A percentile compares a stretch with the other conserved stretches of the same genome.
phyloP scores from a whole-genome alignment of 306 rosid species.

The Leucaena leucocephala region DNA sequence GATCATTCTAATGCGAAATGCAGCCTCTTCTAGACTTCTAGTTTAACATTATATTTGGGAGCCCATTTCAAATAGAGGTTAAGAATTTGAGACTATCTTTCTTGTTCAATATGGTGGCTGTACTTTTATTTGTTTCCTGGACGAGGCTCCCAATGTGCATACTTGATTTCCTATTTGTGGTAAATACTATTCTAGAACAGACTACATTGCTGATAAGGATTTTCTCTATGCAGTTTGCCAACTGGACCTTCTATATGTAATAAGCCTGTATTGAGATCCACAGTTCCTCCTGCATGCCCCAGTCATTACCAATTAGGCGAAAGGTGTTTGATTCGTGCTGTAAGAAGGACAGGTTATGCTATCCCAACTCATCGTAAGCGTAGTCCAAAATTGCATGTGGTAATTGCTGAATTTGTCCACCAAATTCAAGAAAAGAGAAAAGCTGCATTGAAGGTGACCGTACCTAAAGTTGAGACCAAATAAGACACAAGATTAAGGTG shows the following conservation, averaged over 20 bases:
- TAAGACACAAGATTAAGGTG: conserved; percentile 29
- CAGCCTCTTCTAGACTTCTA: not conserved
- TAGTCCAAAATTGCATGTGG: conserved; percentile 40
- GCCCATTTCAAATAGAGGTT: conserved; percentile 3
- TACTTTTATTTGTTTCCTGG: not conserved
- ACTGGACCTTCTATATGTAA: conserved; percentile 52
- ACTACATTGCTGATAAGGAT: conserved; percentile 36
- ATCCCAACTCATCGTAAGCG: conserved; percentile 44
- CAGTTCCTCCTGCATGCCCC: conserved; percentile 50
- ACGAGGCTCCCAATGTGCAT: not conserved
- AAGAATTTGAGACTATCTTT: conserved; percentile 2
- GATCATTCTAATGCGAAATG: not conserved
- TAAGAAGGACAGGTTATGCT: conserved; percentile 47
- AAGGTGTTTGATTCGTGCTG: conserved; percentile 51
- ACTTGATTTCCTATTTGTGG: conserved; percentile 23
- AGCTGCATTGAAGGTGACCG: conserved; percentile 33
- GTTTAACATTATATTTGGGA: not conserved
- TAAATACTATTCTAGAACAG: conserved; percentile 10
- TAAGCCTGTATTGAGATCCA: conserved; percentile 54
- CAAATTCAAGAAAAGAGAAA: conserved; percentile 56
- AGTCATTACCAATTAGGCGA: conserved; percentile 49
- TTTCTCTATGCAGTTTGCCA: conserved; percentile 47
- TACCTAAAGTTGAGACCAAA: conserved; percentile 39
- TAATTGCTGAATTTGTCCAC: conserved; percentile 45
- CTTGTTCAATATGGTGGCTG: conserved; percentile 22